Conservation (phyloP, 306 rosid species). For the Vicia villosa region DNA sequence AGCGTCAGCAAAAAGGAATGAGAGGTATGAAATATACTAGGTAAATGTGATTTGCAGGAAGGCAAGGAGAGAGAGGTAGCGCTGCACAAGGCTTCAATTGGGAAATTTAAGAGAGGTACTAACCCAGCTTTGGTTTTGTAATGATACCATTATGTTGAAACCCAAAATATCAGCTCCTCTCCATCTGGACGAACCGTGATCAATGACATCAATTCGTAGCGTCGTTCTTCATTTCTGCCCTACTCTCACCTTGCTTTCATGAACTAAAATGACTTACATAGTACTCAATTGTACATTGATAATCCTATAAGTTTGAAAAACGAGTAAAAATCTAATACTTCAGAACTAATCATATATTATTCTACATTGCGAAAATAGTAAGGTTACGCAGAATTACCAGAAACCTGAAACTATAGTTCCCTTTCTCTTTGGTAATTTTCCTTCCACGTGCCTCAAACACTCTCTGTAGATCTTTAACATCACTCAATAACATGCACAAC, state of each 20-base stretch:
- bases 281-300: conserved; percentile 83
- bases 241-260: conserved; percentile 76
- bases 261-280: conserved; percentile 85
- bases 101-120: conserved; percentile 37
- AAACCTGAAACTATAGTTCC: no score
- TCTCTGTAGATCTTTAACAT: no score
- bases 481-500: no score
- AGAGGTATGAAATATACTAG: no score
- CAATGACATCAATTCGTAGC: conserved; percentile 74
- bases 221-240: conserved; percentile 73
- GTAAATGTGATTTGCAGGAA: no score
- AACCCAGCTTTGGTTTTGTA: conserved; percentile 91
- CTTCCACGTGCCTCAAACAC: no score
- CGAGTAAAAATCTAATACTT: conserved; percentile 11
- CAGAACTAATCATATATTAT: conserved; percentile 2
- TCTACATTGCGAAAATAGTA: no score
- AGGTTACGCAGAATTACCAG: no score
- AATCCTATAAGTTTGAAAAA: conserved; percentile 58
- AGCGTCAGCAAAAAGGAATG: no score
- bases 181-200: conserved; percentile 92
- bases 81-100: no score
- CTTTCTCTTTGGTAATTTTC: no score
- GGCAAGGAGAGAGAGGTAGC: no score
- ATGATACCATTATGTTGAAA: conserved; percentile 96
- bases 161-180: conserved; percentile 85